Base-by-base conservation (phyloP, 768 basidiomycete species). In the Dentipellis fragilis region DNA sequence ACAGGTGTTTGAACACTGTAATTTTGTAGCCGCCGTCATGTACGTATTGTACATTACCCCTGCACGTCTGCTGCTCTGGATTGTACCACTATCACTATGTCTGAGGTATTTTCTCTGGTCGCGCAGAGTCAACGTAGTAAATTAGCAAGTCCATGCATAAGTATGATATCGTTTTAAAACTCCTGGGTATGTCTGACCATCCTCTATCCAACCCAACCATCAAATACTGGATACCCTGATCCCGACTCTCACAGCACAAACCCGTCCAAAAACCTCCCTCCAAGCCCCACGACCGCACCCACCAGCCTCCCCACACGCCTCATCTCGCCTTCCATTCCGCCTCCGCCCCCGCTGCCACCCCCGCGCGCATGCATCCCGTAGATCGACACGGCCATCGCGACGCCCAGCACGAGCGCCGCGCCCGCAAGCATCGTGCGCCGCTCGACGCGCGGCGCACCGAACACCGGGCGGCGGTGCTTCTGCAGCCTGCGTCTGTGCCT, bases 361-460 rank as follows among this genome's bases (percentile, higher is more conserved):
- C 23, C 46, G 22, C 17, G 37, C 36, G 52, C 53, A 39, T 46
- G 50, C 22, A 61, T 40, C 21, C 65, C 60, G 36, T 80, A 82
- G 21, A 81, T 10, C 22, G 54, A 69, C 51, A 69, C 71, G 2
- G 84, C 85, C 65, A 90, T 72, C 9, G 85, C 87, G 19, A 87
- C 78, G 11, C 85, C 85, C 5, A 89, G 71, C 11, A 85, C 80
- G 23, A 89, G 65, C 34, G 88, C 77, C 19, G 85, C 84, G 21
- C 86, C 82, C 16, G 81, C 79, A 34, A 87, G 70, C 65, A 87
- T 58, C 63, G 57, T 59, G 52, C 58, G 69, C 61, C 63, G 64
- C 62, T 63, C 55, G 42, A 58, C 62, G 29, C 67, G 54, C 29
- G 40, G 40, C 47, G 65, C 66, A 21, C 68, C 67, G 23, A 54